Evolutionary conservation across 1,284 basidiomycete genomes (phyloP).

Genomic region (Lignosus rhinocerotis): DNA sequence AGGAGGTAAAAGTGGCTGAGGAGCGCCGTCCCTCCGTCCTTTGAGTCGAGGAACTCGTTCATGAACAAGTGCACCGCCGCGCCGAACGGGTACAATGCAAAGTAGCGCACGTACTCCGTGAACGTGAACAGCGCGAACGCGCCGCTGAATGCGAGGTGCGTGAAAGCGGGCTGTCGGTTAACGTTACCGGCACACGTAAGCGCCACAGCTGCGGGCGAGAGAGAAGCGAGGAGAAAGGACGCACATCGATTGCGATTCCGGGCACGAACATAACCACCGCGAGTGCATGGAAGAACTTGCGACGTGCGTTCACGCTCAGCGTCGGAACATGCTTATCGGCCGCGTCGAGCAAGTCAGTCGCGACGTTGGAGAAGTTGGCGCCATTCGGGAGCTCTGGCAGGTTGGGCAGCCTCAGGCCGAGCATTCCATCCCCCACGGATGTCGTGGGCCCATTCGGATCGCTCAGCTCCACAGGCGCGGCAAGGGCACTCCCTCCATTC

Average conservation of each 20-base stretch:
- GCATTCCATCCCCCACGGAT: slow-evolving; percentile 26
- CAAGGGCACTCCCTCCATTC: neutral
- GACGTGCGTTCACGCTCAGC: slow-evolving; percentile 88
- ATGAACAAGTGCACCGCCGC: slow-evolving; percentile 95
- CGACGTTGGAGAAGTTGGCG: slow-evolving; percentile 54
- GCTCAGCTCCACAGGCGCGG: slow-evolving; percentile 17
- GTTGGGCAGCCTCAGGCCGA: slow-evolving; percentile 49
- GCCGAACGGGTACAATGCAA: slow-evolving; percentile 96
- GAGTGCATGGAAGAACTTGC: slow-evolving; percentile 97
- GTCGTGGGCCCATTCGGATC: slow-evolving; percentile 30
- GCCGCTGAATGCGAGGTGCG: slow-evolving; percentile 90
- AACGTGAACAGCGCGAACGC: slow-evolving; percentile 96
- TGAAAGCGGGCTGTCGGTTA: slow-evolving; percentile 82
- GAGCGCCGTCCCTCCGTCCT: slow-evolving; percentile 96
- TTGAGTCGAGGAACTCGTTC: slow-evolving; percentile 95
- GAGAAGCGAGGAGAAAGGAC: slow-evolving; percentile 37
- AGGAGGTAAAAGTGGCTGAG: slow-evolving; percentile 97
- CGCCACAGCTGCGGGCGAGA: slow-evolving; percentile 2
- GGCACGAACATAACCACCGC: slow-evolving; percentile 97
- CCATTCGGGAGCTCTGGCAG: slow-evolving; percentile 45
- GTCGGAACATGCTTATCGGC: slow-evolving; percentile 89
- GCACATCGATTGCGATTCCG: slow-evolving; percentile 88
- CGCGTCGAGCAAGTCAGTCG: slow-evolving; percentile 83
- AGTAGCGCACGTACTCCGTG: slow-evolving; percentile 95
- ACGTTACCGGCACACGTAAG: slow-evolving; percentile 6